Percentiles rank a stretch among this genome's conserved stretches.
These are phyloP conservation scores for Saccharomycopsis sp. DNA, from an alignment of 805 yeast genomes.

Conservation along the genomic window DNA sequence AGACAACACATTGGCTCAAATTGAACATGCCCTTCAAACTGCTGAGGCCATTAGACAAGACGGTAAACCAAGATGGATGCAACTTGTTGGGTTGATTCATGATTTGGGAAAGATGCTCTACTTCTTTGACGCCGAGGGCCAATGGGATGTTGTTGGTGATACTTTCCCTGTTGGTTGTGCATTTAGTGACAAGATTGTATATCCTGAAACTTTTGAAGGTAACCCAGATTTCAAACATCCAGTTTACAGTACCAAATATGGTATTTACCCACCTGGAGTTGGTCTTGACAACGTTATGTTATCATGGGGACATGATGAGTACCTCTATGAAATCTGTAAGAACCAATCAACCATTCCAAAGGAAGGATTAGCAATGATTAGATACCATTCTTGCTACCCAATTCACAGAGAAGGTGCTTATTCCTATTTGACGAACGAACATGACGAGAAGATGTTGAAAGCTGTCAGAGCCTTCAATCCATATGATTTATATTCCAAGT, in stretches of 20 bases:
- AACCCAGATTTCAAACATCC: conserved; percentile 62
- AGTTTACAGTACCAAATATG: conserved; percentile 57
- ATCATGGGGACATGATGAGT: conserved; percentile 78
- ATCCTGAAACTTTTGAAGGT: conserved; percentile 49
- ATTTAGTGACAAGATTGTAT: conserved; percentile 52
- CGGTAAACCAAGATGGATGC: conserved; percentile 70
- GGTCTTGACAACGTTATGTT: conserved; percentile 66
- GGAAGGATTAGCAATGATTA: conserved; percentile 65
- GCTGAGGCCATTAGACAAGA: conserved; percentile 69
- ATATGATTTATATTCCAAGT: conserved; percentile 62
- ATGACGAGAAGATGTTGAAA: conserved; percentile 51
- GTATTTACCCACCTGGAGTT: conserved; percentile 57
- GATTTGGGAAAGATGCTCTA: conserved; percentile 65
- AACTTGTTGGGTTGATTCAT: conserved; percentile 64
- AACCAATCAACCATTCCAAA: conserved; percentile 55
- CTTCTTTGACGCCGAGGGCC: conserved; percentile 66
- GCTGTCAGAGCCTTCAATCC: conserved; percentile 64
- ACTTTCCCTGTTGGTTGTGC: conserved; percentile 72
- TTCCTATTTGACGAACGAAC: conserved; percentile 54
- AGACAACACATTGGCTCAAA: conserved; percentile 66
- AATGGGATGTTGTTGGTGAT: conserved; percentile 79
- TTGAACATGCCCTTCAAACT: conserved; percentile 69
- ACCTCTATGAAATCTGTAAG: conserved; percentile 67
- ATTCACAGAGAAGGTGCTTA: conserved; percentile 72
- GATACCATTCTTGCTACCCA: conserved; percentile 72